Base-by-base conservation (phyloP, 306 rosid species). In the Ormosia emarginata region DNA sequence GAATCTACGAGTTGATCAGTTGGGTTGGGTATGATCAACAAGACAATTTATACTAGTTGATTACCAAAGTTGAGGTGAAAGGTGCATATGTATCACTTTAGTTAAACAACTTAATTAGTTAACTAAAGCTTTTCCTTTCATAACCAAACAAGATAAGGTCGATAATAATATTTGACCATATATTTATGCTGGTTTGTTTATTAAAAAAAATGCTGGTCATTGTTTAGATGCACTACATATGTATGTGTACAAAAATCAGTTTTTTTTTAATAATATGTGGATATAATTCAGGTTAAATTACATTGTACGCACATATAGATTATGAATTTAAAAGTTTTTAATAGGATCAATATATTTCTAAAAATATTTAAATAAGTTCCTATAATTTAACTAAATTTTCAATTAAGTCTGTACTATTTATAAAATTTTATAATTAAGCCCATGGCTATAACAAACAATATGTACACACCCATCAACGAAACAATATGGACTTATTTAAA, bases 71-170 rank as follows among this genome's bases (percentile, higher is more conserved):
- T 63, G 56, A 74, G 65, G 71, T 73, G 68, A 73, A 52, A 72
- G 67, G 73, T 71, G 62, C 84, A 47, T 63, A 33, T 36, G 82
- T 56, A 6, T 66, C 70, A 57, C 83, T 82, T 81, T 78, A 56
- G 41, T 78, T 82, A 73, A 81, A 24, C 71, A 78, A 67, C 14
- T 67, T 59, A 66, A 71, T 65, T 77, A 8, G 56, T 39, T 47
- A 50, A 30, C 33, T 32, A 58, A 58, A 40, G 49, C 41, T 68
- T 72, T 72, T 34, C 57, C 53, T 78, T 82, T 73, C 77, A 50
- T 49, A 77, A 78, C 74, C 81, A 69, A 85, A 77, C 81, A 77
- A 58, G 81, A 85, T 71, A 72, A 85, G 81, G 55, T 77, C 47
- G 59, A 7, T 14, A 39, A 58, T 29, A 59, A 47, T n/a, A 56